phyloP scores from a whole-genome alignment of 2,329 filamentous ascomycete species.

The Aurifilum marmelostoma region DNA sequence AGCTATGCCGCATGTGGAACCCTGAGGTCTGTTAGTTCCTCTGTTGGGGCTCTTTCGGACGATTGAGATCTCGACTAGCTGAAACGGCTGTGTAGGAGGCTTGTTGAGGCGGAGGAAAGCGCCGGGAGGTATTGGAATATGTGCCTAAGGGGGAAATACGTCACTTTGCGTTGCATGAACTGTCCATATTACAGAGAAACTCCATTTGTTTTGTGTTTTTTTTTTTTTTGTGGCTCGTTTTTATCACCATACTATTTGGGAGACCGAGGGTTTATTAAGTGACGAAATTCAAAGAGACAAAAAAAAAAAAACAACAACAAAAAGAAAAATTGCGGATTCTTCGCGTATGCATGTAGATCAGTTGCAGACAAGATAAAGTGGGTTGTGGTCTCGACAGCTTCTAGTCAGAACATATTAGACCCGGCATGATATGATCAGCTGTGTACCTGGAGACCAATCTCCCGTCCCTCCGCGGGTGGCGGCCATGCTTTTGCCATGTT shows the following conservation, averaged over 20 bases:
- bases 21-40: neutral
- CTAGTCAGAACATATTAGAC: neutral
- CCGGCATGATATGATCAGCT: neutral
- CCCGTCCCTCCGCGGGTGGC: conserved; percentile 2
- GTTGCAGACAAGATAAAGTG: neutral
- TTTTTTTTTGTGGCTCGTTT: neutral
- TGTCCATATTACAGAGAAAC: neutral
- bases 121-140: neutral
- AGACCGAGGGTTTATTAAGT: neutral
- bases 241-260: neutral
- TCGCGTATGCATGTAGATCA: neutral
- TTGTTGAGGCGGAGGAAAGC: neutral
- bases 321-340: neutral
- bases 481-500: neutral
- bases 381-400: neutral
- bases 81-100: neutral
- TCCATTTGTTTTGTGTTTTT: neutral
- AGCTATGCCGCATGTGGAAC: neutral
- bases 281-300: neutral
- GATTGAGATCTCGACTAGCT: neutral
- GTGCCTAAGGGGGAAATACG: neutral
- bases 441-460: neutral
- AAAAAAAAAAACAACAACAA: neutral
- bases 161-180: neutral
- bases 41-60: neutral